phyloP scores from a whole-genome alignment of 352 stramenopile species.

The Globisporangium camurandrum region DNA sequence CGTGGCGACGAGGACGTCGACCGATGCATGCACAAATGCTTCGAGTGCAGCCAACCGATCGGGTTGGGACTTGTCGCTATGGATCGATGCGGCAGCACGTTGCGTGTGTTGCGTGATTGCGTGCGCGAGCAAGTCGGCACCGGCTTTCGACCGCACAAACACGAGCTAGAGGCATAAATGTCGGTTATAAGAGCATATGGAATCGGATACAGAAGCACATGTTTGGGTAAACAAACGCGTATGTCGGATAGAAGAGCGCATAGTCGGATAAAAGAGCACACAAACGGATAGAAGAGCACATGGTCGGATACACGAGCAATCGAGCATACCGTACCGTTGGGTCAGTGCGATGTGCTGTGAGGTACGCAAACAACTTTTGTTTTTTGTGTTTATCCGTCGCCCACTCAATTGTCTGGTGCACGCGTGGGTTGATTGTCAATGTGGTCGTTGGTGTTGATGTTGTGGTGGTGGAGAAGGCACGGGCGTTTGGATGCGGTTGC shows the following conservation, averaged over 20 bases:
- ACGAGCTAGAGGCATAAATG: constrained; percentile 55
- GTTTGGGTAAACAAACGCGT: no score
- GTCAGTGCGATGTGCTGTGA: constrained; percentile 23
- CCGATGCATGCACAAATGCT: constrained; percentile 41
- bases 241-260: no score
- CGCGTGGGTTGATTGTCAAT: constrained; percentile 20
- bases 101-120: constrained; percentile 37
- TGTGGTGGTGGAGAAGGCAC: no score
- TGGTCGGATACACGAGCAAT: no score
- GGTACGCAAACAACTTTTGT: constrained; percentile 32
- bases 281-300: no score
- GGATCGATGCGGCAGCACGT: constrained; percentile 31
- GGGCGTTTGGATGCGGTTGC: background rate
- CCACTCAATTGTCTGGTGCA: constrained; percentile 39
- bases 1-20: constrained; percentile 52
- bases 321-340: constrained; percentile 47
- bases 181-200: no score
- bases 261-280: constrained; percentile 2
- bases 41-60: constrained; percentile 49
- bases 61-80: constrained; percentile 53
- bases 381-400: constrained; percentile 57
- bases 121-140: constrained; percentile 50
- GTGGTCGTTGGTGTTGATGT: background rate
- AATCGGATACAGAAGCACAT: no score
- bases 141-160: constrained; percentile 61